Evolutionary conservation across 2,329 filamentous ascomycete species (phyloP).

Genomic region (Neofusicoccum parvum): DNA sequence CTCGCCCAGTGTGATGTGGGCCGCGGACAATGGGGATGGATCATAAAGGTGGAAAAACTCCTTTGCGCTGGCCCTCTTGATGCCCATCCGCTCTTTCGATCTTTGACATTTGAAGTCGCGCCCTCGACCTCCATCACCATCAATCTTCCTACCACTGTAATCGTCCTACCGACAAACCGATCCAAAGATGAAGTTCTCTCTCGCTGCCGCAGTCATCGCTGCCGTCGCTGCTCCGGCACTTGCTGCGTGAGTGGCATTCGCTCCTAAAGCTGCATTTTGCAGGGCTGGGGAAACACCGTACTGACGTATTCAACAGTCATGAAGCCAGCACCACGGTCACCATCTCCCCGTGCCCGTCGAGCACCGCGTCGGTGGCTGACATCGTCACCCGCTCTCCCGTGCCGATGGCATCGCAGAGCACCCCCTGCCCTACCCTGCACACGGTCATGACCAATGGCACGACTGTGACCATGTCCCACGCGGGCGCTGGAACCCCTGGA

Average conservation of each 20-base stretch:
- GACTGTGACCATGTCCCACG: constrained; percentile 3
- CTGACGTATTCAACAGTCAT: not conserved
- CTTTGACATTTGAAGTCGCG: not conserved
- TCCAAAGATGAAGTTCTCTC: constrained; percentile 1
- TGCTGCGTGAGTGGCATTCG: not conserved
- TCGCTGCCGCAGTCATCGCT: not conserved
- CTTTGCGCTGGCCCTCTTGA: not conserved
- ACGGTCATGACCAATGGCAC: constrained; percentile 17
- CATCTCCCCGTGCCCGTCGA: not conserved
- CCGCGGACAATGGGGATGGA: not conserved
- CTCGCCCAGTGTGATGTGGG: not conserved
- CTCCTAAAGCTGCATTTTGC: not conserved
- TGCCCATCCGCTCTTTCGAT: not conserved
- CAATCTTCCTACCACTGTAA: not conserved
- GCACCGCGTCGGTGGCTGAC: not conserved
- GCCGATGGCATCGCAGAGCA: not conserved
- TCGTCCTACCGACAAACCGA: not conserved
- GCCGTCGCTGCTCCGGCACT: not conserved
- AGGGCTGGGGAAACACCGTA: not conserved
- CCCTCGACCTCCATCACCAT: not conserved
- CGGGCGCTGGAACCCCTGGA: not conserved
- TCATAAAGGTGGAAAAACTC: not conserved
- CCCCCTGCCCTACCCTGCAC: constrained; percentile 7
- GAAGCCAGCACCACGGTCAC: constrained; percentile 8
- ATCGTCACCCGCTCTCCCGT: constrained; percentile 14